Evolutionary conservation across 2,329 filamentous ascomycete genomes (phyloP).

Genomic region (Aphanoascus verrucosus): DNA sequence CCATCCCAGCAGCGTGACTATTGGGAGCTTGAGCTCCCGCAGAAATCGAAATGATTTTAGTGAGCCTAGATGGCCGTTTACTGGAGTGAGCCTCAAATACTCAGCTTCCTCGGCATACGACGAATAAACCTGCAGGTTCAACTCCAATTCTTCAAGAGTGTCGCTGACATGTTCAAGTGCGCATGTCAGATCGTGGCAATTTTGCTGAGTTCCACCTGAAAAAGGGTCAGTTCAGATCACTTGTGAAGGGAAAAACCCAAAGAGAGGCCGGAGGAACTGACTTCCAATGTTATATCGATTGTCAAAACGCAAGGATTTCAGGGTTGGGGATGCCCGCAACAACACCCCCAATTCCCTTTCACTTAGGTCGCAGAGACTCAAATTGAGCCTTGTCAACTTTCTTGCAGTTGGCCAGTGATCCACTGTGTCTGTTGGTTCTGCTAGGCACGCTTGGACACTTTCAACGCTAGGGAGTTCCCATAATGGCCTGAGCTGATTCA

Average conservation of each 20-base stretch:
- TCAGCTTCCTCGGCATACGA: not conserved
- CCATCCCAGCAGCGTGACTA: not conserved
- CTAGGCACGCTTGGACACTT: too few relatives aligned
- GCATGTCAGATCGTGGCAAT: not conserved
- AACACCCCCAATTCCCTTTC: not conserved
- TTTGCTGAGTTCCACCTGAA: not conserved
- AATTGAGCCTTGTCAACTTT: not conserved
- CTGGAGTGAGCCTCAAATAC: not conserved
- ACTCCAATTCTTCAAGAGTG: not conserved
- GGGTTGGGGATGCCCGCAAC: not conserved
- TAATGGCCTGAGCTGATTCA: too few relatives aligned
- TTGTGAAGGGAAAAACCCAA: not conserved
- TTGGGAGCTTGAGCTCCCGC: not conserved
- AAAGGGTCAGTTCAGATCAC: not conserved
- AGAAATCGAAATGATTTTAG: not conserved
- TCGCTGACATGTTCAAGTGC: not conserved
- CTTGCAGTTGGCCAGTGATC: too few relatives aligned
- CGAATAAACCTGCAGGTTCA: not conserved
- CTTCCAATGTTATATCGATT: not conserved
- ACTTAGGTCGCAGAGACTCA: not conserved
- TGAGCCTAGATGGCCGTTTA: not conserved
- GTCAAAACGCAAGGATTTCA: not conserved
- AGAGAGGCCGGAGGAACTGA: not conserved
- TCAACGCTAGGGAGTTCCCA: too few relatives aligned
- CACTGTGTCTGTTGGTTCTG: too few relatives aligned